These are phyloP conservation scores for Epicoccum nigrum DNA, from an alignment of 2,329 filamentous ascomycete genomes.

Conservation along the genomic window DNA sequence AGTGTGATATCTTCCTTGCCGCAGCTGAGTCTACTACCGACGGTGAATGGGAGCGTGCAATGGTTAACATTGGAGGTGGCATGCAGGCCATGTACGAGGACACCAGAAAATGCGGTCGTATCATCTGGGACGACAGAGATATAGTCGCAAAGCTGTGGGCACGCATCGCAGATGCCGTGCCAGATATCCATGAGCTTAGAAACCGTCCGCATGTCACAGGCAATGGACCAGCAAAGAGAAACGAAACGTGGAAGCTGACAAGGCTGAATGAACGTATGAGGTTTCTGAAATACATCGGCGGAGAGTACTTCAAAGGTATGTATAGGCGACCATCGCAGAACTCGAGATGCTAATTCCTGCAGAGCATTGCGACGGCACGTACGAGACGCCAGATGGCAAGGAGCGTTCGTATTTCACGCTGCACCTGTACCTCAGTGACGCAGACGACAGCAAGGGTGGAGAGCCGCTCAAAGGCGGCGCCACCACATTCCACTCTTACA, in stretches of 20 bases:
- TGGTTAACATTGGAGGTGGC: slow-evolving; percentile 70
- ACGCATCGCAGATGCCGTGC: slow-evolving; percentile 57
- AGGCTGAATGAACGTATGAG: slow-evolving; percentile 75
- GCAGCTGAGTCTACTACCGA: slow-evolving; percentile 39
- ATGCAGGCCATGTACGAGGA: slow-evolving; percentile 63
- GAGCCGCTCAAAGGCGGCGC: slow-evolving; percentile 58
- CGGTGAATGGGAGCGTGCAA: slow-evolving; percentile 67
- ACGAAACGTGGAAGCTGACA: slow-evolving; percentile 51
- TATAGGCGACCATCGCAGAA: background rate
- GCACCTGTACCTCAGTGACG: slow-evolving; percentile 62
- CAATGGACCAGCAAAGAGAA: slow-evolving; percentile 49
- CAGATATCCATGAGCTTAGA: slow-evolving; percentile 55
- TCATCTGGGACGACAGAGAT: slow-evolving; percentile 73
- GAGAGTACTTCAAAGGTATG: slow-evolving; percentile 71
- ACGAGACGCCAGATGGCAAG: slow-evolving; percentile 61
- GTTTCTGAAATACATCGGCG: slow-evolving; percentile 73
- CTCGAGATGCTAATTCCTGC: slow-evolving; percentile 18
- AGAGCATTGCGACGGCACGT: slow-evolving; percentile 72
- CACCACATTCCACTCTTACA: slow-evolving; percentile 57
- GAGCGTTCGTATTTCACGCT: slow-evolving; percentile 61
- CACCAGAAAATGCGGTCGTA: slow-evolving; percentile 73
- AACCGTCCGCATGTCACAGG: slow-evolving; percentile 52
- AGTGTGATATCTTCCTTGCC: slow-evolving; percentile 58
- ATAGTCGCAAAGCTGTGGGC: slow-evolving; percentile 68
- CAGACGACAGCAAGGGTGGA: slow-evolving; percentile 34